Conservation (phyloP, 2,329 filamentous ascomycete genomes). For the Zasmidium citrigriseum region DNA sequence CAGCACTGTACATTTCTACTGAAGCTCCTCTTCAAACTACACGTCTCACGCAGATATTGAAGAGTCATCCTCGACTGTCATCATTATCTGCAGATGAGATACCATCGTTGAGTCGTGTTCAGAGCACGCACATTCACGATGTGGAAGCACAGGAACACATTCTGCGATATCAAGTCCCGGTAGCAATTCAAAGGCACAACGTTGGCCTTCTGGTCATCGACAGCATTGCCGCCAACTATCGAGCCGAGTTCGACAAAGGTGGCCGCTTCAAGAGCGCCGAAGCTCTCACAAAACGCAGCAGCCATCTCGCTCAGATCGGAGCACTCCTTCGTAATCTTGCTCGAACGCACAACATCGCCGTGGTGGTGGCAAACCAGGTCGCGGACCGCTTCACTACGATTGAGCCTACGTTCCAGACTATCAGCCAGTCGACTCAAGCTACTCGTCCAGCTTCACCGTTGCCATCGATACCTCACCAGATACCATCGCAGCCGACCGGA, state of each 20-base stretch:
- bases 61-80: slow-evolving; percentile 63
- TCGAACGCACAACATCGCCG: slow-evolving; percentile 69
- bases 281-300: slow-evolving; percentile 74
- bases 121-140: slow-evolving; percentile 81
- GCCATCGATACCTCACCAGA: not conserved
- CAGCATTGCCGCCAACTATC: slow-evolving; percentile 92
- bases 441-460: slow-evolving; percentile 19
- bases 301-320: slow-evolving; percentile 76
- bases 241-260: slow-evolving; percentile 75
- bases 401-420: slow-evolving; percentile 11
- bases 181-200: slow-evolving; percentile 73
- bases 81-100: slow-evolving; percentile 41
- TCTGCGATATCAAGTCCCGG: slow-evolving; percentile 85
- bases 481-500: slow-evolving; percentile 22
- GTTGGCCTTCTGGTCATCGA: slow-evolving; percentile 85
- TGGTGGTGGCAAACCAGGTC: slow-evolving; percentile 95
- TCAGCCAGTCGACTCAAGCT: slow-evolving; percentile 19
- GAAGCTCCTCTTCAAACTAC: slow-evolving; percentile 81
- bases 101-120: slow-evolving; percentile 73
- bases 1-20: slow-evolving; percentile 91
- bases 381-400: slow-evolving; percentile 71
- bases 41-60: slow-evolving; percentile 77
- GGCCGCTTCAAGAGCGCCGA: slow-evolving; percentile 33
- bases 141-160: slow-evolving; percentile 96
- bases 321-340: slow-evolving; percentile 76